Evolutionary conservation across 139 green algal species (phyloP), one percentile per base, ranked within the genome.

Genomic region (Tetradesmus obliquus): DNA sequence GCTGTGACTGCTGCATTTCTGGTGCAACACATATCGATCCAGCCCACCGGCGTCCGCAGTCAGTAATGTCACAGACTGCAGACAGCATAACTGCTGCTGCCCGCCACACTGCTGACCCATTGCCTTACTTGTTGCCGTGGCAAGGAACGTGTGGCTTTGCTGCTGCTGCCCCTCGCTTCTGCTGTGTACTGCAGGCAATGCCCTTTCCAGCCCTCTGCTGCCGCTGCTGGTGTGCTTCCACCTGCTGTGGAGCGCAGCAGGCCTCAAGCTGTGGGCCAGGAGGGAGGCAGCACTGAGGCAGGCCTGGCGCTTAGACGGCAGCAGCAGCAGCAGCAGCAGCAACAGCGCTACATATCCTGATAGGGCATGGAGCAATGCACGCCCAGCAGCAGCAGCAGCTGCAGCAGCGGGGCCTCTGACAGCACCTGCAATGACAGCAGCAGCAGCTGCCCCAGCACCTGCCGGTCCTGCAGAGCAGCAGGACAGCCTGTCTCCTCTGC

Each of bases 181-280:
- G 72, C 72, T 81, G 17, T 81, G 72, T 81, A 10, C 72, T 51
- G 72, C 72, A 32, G 17, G 19, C 32, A 45, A 45, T 45, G 32
- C 32, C 79, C 3, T 84, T 24, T 53, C 15, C 4, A 90, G 86
- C 51, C 86, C 86, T 1, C 45, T 90, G 9, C 58, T 82, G 13
- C 86, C 86, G 22, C 12, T 90, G 54, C 66, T 90, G 45, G 51
- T 90, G 51, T 3, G 71, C 4, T 90, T 90, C 24, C 86, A 90
- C 8, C 69, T 90, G 51, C 51, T 82, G 86, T 90, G 86, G 86
- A 71, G 69, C 24, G 86, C 86, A 72, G 86, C 86, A 54, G 86
- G 86, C 4, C 51, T 90, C 51, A 90, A 83, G 51, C 86, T 90
- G 8, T 90, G 86, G 86, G 55, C 19, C 20, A 66, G 86, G 20